Evolutionary conservation across 164 flowering plant genomes (phyloP), one percentile per base, ranked within the genome.

Genomic region (Stephania cephalantha): DNA sequence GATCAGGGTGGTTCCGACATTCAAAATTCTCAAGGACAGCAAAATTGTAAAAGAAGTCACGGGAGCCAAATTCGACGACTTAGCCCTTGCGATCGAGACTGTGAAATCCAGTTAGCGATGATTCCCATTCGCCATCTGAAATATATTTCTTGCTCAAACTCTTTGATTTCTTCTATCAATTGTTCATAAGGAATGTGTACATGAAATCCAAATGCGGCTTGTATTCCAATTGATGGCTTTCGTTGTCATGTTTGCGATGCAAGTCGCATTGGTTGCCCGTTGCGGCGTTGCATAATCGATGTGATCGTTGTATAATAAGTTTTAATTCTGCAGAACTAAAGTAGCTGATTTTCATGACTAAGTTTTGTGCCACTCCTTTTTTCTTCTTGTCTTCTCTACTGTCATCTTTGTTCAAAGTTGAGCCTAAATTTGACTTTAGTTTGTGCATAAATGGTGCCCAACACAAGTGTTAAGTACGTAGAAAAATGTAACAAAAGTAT

Each of bases 1-100:
- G 15, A 87, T 94, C 67, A 88, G 72, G 80, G 97, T 91, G 69
- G 98, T 94, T 55, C 98, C 98, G 17, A 94, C 98, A 1, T 94
- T 94, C 89, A 94, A 94, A 85, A 94, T 94, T 75, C 86, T 94
- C 74, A 94, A 94, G 81, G 82, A 88, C 73, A 68, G 70, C 76
- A 86, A 91, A 78, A 72, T 94, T 73, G 90, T 91, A 35, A 89
- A 92, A 79, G 98, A 94, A 83, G 93, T 94, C 17, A 92, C 90
- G 0, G 98, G 98, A 45, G 97, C 98, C 78, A 94, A 94, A 82
- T 80, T 85, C 10, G 96, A 94, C 44, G 91, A 90, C 63, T 74
- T 94, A 61, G 84, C 91, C 64, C 65, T 53, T 64, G 95, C 93
- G 30, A 94, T 94, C 69, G 96, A 94, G 17, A 68, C 79, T 31